phyloP scores from a whole-genome alignment of 345 rosid species.

The Melastoma malabathricum region DNA sequence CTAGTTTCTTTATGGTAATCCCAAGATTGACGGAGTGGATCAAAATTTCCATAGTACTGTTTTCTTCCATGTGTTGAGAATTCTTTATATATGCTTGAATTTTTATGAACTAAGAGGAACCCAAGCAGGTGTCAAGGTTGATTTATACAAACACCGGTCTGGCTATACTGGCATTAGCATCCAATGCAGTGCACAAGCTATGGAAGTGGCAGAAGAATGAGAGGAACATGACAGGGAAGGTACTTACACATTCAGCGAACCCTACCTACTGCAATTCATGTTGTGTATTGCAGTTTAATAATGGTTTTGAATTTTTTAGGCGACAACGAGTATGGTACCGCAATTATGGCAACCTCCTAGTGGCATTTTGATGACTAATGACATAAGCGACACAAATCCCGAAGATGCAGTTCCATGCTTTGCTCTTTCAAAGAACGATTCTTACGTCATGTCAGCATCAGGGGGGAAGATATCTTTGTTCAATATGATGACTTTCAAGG shows the following conservation, averaged over 20 bases:
- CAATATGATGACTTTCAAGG: slow-evolving; percentile 89
- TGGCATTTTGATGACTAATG: slow-evolving; percentile 77
- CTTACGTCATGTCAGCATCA: slow-evolving; percentile 86
- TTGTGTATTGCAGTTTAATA: not conserved
- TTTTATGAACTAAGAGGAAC: not conserved
- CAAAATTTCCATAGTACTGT: no score
- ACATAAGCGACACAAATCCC: slow-evolving; percentile 44
- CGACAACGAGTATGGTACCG: slow-evolving; percentile 50
- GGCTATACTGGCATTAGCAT: slow-evolving; percentile 65
- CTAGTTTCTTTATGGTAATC: no score
- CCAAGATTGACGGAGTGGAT: no score
- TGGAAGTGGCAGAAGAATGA: slow-evolving; percentile 92
- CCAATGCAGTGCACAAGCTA: slow-evolving; percentile 86
- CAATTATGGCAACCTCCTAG: slow-evolving; percentile 77
- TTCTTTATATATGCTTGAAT: no score
- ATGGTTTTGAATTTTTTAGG: slow-evolving; percentile 21
- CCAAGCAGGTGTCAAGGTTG: slow-evolving; percentile 54
- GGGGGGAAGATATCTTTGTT: slow-evolving; percentile 72
- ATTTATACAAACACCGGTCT: slow-evolving; percentile 75
- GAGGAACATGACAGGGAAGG: slow-evolving; percentile 43
- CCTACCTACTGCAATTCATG: not conserved
- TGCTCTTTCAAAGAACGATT: slow-evolving; percentile 89
- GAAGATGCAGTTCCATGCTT: slow-evolving; percentile 83
- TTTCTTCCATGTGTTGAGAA: no score
- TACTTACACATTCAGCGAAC: slow-evolving; percentile 8